These are phyloP conservation scores for Fusarium hostae DNA, from an alignment of 2,329 filamentous ascomycete species.

Conservation along the genomic window DNA sequence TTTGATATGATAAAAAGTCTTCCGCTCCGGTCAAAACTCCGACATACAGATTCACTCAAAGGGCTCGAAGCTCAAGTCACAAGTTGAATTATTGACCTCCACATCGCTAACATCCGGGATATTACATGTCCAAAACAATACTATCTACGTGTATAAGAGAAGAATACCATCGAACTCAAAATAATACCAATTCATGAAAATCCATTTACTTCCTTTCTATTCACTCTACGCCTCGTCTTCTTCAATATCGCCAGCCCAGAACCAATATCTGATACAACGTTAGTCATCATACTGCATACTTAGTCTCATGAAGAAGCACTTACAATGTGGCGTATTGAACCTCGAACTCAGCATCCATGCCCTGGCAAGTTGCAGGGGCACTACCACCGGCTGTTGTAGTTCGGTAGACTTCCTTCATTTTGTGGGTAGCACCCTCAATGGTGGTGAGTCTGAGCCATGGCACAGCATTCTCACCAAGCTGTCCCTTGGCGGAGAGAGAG, in stretches of 20 bases:
- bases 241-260: slow-evolving; percentile 40
- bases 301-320: slow-evolving; percentile 53
- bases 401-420: slow-evolving; percentile 81
- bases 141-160: slow-evolving; percentile 32
- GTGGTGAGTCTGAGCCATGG: slow-evolving; percentile 80
- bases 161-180: not conserved
- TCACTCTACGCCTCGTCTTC: slow-evolving; percentile 13
- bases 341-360: slow-evolving; percentile 70
- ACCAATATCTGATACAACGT: slow-evolving; percentile 43
- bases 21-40: not conserved
- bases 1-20: not conserved
- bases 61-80: not conserved
- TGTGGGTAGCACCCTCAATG: slow-evolving; percentile 63
- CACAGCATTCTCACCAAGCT: slow-evolving; percentile 74
- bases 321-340: slow-evolving; percentile 88
- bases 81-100: slow-evolving; percentile 31
- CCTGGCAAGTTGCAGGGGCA: slow-evolving; percentile 77
- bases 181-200: not conserved
- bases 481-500: slow-evolving; percentile 66
- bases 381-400: slow-evolving; percentile 85
- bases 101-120: slow-evolving; percentile 29
- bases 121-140: slow-evolving; percentile 29
- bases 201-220: not conserved
- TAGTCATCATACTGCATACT: slow-evolving; percentile 7
- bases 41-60: not conserved